These are phyloP conservation scores for Aspergillus luchuensis DNA, from an alignment of 2,329 filamentous ascomycete genomes.

Conservation along the genomic window DNA sequence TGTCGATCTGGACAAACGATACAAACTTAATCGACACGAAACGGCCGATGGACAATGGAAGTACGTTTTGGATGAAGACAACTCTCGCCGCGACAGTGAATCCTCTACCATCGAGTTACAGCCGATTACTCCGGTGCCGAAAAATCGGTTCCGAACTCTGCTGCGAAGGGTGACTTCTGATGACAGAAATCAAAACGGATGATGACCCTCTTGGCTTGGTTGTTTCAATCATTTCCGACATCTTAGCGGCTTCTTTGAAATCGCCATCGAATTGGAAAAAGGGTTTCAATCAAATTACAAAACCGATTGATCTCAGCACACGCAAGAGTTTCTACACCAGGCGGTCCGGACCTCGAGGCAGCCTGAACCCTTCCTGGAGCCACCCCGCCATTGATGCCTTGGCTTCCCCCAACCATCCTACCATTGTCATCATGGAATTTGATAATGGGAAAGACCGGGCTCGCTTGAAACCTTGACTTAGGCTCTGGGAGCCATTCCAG, in stretches of 20 bases:
- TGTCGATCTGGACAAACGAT: slow-evolving; percentile 12
- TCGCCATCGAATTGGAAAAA: neutral
- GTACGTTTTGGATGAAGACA: slow-evolving; percentile 11
- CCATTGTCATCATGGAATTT: neutral
- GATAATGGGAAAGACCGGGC: neutral
- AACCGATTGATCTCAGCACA: no score
- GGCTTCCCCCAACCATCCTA: neutral
- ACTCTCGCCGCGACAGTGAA: neutral
- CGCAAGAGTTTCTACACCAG: no score
- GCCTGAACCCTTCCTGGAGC: no score
- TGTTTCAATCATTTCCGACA: neutral
- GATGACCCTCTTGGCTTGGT: neutral
- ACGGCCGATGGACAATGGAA: slow-evolving; percentile 2
- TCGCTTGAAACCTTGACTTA: neutral
- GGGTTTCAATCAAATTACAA: neutral
- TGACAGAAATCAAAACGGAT: neutral
- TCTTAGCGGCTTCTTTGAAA: neutral
- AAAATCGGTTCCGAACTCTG: neutral
- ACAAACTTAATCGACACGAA: slow-evolving; percentile 6
- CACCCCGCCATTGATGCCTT: no score
- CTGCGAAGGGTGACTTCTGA: neutral
- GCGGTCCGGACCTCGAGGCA: no score
- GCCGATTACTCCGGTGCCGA: neutral
- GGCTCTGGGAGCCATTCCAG: neutral
- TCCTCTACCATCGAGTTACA: neutral